Evolutionary conservation across 1,284 basidiomycete species (phyloP).

Genomic region (Veloporphyrellus conicus): DNA sequence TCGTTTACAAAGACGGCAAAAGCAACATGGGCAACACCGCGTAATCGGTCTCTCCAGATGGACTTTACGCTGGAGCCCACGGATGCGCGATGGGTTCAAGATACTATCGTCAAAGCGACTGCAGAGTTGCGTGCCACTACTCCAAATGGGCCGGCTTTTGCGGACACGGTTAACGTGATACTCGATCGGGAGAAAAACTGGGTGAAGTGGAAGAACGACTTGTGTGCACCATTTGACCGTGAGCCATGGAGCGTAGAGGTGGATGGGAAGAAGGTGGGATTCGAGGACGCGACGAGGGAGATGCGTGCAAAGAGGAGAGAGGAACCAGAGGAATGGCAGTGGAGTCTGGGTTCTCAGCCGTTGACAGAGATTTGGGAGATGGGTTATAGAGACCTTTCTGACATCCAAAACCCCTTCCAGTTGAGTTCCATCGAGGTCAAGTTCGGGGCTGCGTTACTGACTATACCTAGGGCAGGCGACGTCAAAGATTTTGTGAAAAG

Average conservation of each 20-base stretch:
- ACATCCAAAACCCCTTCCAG: conserved; percentile 65
- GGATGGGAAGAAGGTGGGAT: conserved; percentile 46
- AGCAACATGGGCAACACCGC: conserved; percentile 52
- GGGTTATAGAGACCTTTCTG: conserved; percentile 61
- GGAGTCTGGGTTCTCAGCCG: conserved; percentile 58
- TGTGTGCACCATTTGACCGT: conserved; percentile 73
- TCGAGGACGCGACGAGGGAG: conserved; percentile 59
- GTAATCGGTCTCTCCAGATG: conserved; percentile 73
- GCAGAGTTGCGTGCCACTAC: conserved; percentile 72
- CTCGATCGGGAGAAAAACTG: conserved; percentile 81
- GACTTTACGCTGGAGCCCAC: conserved; percentile 67
- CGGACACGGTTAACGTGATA: conserved; percentile 65
- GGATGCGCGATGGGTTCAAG: conserved; percentile 72
- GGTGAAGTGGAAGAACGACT: conserved; percentile 80
- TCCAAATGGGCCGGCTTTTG: conserved; percentile 69
- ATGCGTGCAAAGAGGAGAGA: conserved; percentile 50
- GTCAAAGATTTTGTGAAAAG: conserved; percentile 69
- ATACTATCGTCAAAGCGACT: conserved; percentile 56
- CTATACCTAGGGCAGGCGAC: conserved; percentile 53
- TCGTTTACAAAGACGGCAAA: conserved; percentile 72
- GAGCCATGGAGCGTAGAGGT: conserved; percentile 53
- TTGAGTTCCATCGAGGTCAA: conserved; percentile 34
- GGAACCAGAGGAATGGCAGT: conserved; percentile 55
- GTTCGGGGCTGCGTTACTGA: conserved; percentile 2
- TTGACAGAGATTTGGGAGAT: conserved; percentile 77